Evolutionary conservation across 768 basidiomycete species (phyloP).

Genomic region (Boletus pseudopeckii): DNA sequence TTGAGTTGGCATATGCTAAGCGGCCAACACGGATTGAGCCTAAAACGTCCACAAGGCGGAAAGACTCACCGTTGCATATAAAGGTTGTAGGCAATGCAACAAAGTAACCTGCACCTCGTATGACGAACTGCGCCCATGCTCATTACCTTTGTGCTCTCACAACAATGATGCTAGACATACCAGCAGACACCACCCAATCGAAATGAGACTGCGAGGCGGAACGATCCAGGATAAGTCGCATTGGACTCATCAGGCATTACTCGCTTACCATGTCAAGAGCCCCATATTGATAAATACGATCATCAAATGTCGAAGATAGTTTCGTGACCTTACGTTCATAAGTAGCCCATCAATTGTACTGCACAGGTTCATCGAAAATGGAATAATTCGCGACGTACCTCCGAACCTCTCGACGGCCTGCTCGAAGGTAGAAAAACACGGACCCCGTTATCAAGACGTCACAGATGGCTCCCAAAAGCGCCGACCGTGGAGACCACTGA

Average conservation of each 20-base stretch:
- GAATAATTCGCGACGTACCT: not conserved
- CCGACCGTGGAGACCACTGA: conserved; percentile 29
- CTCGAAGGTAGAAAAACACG: conserved; percentile 21
- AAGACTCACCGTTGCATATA: not conserved
- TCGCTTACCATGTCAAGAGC: conserved; percentile 6
- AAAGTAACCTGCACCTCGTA: not conserved
- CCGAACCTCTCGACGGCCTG: conserved; percentile 1
- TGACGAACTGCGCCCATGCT: not conserved
- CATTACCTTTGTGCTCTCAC: not conserved
- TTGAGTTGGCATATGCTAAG: conserved; percentile 8
- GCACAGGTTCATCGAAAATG: too few relatives aligned
- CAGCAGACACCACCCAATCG: conserved; percentile 9
- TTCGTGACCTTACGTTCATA: not conserved
- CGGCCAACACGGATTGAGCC: not conserved
- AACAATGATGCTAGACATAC: not conserved
- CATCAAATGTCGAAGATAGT: conserved; percentile 7
- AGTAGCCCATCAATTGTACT: too few relatives aligned
- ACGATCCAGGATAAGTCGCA: too few relatives aligned
- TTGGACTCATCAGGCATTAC: not conserved
- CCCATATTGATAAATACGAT: conserved; percentile 14
- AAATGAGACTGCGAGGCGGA: not conserved
- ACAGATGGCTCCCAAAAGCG: conserved; percentile 3
- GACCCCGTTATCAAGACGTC: conserved; percentile 17
- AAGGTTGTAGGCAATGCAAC: not conserved
- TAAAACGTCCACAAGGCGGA: not conserved